Evolutionary conservation across 1,284 basidiomycete species (phyloP), one percentile per base, ranked within the genome.

Genomic region (Sanghuangporus baumii): DNA sequence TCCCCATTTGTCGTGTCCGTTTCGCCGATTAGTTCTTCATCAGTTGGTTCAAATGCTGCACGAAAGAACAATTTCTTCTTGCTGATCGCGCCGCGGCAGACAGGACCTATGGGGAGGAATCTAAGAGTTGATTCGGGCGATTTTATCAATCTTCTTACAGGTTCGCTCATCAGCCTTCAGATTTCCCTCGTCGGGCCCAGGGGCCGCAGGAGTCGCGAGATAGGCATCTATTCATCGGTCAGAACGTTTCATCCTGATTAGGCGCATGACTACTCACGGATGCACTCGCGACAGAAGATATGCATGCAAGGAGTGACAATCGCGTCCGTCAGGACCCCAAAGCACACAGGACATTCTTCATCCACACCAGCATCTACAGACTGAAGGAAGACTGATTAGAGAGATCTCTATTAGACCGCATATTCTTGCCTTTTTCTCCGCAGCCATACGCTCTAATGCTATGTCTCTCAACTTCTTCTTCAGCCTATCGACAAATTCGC

Each of bases 291-390:
- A 67, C 82, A 86, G 70, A 81, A 84, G 3, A 77, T 70, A 65
- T 84, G 83, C 7, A 71, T 72, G 66, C 83, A 85, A 0, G 74
- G 66, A 0, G 82, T 84, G 9, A 84, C 69, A 7, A 82, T 74
- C 2, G 81, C 71, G 61, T 80, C 75, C 0, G 75, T 79, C 64
- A 80, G 74, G 3, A 69, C 70, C 63, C 85, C 82, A 62, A 77
- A 79, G 67, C 82, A 84, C 46, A 85, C 78, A 0, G 82, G 78
- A 65, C 82, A 86, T 54, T 83, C 80, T 50, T 82, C 81, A 36
- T 75, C 81, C 9, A 76, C 66, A 14, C 72, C 71, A 8, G 80
- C 80, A 68, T 84, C 80, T 0, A 69, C 68, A 38, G 80, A 81
- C 80, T 83, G 59, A 1, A 64, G 37, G 54, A 23, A 41, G 2